Evolutionary conservation across 352 stramenopile species (phyloP).

Genomic region (Globisporangium heterothallicum): DNA sequence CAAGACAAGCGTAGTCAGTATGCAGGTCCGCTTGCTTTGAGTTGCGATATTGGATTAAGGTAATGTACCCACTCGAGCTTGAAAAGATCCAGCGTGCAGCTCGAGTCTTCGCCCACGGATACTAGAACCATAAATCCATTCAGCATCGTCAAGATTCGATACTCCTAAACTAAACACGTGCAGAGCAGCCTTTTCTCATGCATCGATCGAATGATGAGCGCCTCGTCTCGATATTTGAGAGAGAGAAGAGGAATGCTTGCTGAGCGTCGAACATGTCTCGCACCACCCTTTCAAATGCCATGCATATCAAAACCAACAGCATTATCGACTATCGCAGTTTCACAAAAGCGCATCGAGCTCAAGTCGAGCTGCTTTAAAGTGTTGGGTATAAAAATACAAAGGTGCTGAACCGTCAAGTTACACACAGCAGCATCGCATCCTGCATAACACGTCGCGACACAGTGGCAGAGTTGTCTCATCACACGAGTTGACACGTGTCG

Average conservation of each 20-base stretch:
- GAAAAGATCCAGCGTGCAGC: not conserved
- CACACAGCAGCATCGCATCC: too few relatives aligned
- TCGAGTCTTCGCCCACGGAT: not conserved
- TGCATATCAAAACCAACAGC: not conserved
- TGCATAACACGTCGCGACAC: not conserved
- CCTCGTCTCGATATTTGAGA: not conserved
- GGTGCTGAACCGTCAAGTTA: too few relatives aligned
- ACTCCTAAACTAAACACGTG: not conserved
- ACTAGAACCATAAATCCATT: not conserved
- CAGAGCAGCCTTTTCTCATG: too few relatives aligned
- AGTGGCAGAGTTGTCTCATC: too few relatives aligned
- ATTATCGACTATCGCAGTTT: too few relatives aligned
- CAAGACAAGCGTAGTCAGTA: too few relatives aligned
- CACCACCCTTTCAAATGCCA: not conserved
- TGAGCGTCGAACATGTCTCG: slow-evolving; percentile 1
- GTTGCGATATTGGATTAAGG: not conserved
- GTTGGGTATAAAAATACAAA: too few relatives aligned
- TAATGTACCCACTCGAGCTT: not conserved
- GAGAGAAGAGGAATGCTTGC: not conserved
- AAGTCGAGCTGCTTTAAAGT: too few relatives aligned
- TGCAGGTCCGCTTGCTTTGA: not conserved
- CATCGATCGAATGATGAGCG: not conserved
- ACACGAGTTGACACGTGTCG: too few relatives aligned
- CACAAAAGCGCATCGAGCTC: too few relatives aligned
- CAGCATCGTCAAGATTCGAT: not conserved